These are phyloP conservation scores for Hyphodiscus sp. DNA, from an alignment of 2,329 filamentous ascomycete species.

Conservation along the genomic window DNA sequence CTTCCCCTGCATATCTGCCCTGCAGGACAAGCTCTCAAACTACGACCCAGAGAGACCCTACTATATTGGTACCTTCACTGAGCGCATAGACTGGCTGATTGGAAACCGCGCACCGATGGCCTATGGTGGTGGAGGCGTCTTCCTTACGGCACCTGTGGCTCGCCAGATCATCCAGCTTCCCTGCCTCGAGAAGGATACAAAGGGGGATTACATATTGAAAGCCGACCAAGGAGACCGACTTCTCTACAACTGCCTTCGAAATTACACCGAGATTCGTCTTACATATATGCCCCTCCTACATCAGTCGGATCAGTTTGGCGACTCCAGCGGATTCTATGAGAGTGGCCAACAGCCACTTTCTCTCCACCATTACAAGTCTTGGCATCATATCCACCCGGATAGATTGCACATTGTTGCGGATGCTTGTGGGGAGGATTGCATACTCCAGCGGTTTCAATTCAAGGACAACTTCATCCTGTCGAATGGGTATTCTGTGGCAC, in stretches of 20 bases:
- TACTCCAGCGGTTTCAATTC: constrained; percentile 28
- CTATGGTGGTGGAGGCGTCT: constrained; percentile 29
- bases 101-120: constrained; percentile 23
- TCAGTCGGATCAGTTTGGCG: constrained; percentile 29
- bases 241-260: constrained; percentile 27
- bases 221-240: constrained; percentile 28
- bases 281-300: constrained; percentile 23
- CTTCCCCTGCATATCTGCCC: constrained; percentile 24
- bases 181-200: constrained; percentile 21
- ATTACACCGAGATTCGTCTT: constrained; percentile 22
- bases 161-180: constrained; percentile 15
- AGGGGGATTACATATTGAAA: constrained; percentile 18
- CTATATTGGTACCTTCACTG: constrained; percentile 29
- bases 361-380: constrained; percentile 30
- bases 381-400: constrained; percentile 22
- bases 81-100: constrained; percentile 27
- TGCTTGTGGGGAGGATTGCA: constrained; percentile 29
- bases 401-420: constrained; percentile 24
- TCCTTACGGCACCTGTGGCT: constrained; percentile 23
- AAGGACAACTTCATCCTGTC: constrained; percentile 25
- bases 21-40: constrained; percentile 29
- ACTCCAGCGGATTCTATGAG: constrained; percentile 29
- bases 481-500: constrained; percentile 25
- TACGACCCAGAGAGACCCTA: constrained; percentile 24
- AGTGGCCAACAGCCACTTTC: constrained; percentile 23